Evolutionary conservation across 257 asterid species (phyloP).

Genomic region (Rauvolfia tetraphylla): DNA sequence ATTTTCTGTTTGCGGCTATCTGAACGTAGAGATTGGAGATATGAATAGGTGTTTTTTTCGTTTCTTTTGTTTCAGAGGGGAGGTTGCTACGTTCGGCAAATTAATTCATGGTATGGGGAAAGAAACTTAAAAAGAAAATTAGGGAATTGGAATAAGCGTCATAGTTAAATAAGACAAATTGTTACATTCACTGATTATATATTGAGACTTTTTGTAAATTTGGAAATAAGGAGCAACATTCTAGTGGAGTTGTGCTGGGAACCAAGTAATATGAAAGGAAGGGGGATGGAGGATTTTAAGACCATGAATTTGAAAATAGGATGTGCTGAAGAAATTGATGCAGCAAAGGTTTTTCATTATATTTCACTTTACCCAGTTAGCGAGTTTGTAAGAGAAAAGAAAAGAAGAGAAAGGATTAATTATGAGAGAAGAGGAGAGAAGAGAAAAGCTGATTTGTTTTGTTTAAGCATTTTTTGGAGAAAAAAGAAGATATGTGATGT

Average conservation of each 20-base stretch:
- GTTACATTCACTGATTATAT: not conserved
- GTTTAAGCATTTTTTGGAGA: too few relatives aligned
- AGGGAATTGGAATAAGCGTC: not conserved
- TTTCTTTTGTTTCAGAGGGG: not conserved
- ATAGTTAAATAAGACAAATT: not conserved
- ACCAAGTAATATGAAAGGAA: not conserved
- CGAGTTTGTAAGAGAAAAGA: too few relatives aligned
- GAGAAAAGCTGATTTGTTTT: too few relatives aligned
- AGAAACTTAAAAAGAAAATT: not conserved
- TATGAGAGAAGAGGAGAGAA: too few relatives aligned
- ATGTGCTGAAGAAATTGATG: not conserved
- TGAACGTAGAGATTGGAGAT: not conserved
- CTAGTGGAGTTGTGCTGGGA: not conserved
- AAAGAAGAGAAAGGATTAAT: too few relatives aligned
- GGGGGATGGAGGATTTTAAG: not conserved
- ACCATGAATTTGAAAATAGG: not conserved
- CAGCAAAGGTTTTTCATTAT: not conserved
- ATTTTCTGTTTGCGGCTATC: not conserved
- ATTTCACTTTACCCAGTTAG: not conserved
- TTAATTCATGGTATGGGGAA: not conserved
- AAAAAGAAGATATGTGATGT: too few relatives aligned
- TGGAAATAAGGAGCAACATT: not conserved
- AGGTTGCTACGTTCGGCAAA: not conserved
- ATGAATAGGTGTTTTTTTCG: not conserved
- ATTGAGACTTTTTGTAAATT: not conserved